Evolutionary conservation across 2,329 filamentous ascomycete genomes (phyloP), one percentile per base, ranked within the genome.

Genomic region (Stachybotrys echinatus): DNA sequence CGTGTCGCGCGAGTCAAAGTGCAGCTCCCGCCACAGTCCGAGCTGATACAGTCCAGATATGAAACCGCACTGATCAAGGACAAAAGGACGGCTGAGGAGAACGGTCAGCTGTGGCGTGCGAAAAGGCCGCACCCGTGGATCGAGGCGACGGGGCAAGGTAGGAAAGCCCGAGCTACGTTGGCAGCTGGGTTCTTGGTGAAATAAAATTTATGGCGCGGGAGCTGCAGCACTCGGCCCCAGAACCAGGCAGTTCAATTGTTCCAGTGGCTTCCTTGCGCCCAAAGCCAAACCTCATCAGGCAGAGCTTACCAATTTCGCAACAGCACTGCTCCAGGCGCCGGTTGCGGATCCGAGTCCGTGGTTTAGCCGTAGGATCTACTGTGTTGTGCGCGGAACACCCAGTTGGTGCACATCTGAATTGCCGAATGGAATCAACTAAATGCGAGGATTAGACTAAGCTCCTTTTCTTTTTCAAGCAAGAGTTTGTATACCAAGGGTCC

Each of bases 131-230:
- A 31, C 51, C 45, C 45, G 46, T 43, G 55, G 50, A 42, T 34
- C 45, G 48, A 47, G 37, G 54, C 51, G 52, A 52, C 49, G 49
- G 23, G 48, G 39, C 39, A 43, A 19, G 18, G 43, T 38, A 48
- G 23, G 21, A 34, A 34, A 27, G 23, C 19, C 42, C 23, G 5
- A 44, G 42, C 20, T 17, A 52, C 37, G 54, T 59, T 54, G 61
- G 58, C 61, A 55, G 60, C 54, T 56, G 53, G 59, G 61, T 58
- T 52, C 56, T 55, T 57, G 56, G 54, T 55, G 55, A 55, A 61
- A 61, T 58, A 61, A 62, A 62, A 61, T 62, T 63, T 60, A 50
- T 50, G 50, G 50, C 49, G 27, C 49, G 48, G 53, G 51, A 49
- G 48, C 48, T 49, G 50, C 48, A 51, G 52, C 48, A 51, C 48